A percentile compares a stretch with the other conserved stretches of the same genome.
Conservation (phyloP, 1,284 basidiomycete genomes). For the Coniophora puteana region DNA sequence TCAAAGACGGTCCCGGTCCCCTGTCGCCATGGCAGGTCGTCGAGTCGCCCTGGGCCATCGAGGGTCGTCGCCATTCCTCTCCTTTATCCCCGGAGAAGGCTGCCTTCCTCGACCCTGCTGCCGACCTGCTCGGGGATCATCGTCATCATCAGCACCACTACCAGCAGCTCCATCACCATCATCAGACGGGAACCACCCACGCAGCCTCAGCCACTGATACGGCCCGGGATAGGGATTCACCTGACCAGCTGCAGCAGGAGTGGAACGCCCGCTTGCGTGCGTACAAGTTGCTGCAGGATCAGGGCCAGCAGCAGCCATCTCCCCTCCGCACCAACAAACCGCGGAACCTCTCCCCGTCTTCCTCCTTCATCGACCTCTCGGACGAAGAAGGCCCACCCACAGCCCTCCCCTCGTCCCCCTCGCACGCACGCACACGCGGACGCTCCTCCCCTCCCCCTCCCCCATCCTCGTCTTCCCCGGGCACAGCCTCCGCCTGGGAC, state of each 20-base stretch:
- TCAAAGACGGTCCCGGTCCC: slow-evolving; percentile 22
- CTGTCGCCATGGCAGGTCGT: slow-evolving; percentile 22
- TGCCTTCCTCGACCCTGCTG: slow-evolving; percentile 26
- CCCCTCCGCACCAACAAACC: slow-evolving; percentile 11
- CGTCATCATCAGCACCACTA: slow-evolving; percentile 6
- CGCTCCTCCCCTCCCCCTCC: too few species aligned
- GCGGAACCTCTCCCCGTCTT: slow-evolving; percentile 38
- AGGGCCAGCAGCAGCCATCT: too few species aligned
- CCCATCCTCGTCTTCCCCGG: slow-evolving; percentile 3
- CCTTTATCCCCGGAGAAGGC: slow-evolving; percentile 37
- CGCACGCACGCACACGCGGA: slow-evolving; percentile 12
- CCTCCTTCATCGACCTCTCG: slow-evolving; percentile 68
- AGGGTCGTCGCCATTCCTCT: slow-evolving; percentile 48
- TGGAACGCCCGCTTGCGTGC: too few species aligned
- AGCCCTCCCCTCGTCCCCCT: too few species aligned
- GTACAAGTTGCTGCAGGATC: too few species aligned
- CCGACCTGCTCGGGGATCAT: slow-evolving; percentile 6
- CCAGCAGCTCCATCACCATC: slow-evolving; percentile 5
- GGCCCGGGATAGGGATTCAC: not conserved
- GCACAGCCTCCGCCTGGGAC: too few species aligned
- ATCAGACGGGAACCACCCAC: too few species aligned
- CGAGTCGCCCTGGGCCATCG: slow-evolving; percentile 14
- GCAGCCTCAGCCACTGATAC: not conserved
- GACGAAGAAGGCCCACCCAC: slow-evolving; percentile 45
- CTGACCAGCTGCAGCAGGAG: too few species aligned